Conservation (phyloP, 495 filamentous ascomycete species). For the Aspergillus diversus region DNA sequence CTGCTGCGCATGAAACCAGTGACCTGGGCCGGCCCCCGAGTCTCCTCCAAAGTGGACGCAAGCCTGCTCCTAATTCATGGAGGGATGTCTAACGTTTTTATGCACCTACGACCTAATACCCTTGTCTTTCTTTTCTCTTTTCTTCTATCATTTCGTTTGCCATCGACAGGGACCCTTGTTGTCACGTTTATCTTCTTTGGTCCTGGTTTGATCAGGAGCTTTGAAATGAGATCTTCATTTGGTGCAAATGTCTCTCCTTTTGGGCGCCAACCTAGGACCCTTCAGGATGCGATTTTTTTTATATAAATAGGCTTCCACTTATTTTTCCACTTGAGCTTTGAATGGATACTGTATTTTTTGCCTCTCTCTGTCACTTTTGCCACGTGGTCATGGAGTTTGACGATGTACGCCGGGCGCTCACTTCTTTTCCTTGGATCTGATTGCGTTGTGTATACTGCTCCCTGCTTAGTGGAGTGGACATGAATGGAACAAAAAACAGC, state of each 20-base stretch:
- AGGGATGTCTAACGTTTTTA: slow-evolving; percentile 32
- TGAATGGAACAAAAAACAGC: not conserved
- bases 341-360: too few relatives aligned
- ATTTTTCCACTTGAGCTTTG: not conserved
- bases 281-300: too few relatives aligned
- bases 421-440: not conserved
- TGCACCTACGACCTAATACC: not conserved
- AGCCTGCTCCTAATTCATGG: slow-evolving; percentile 39
- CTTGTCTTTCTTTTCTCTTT: not conserved
- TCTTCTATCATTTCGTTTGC: not conserved
- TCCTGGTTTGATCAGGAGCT: too few relatives aligned
- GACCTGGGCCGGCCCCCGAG: slow-evolving; percentile 44
- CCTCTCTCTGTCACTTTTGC: too few relatives aligned
- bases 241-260: too few relatives aligned
- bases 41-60: slow-evolving; percentile 48
- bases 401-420: not conserved
- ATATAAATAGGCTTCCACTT: not conserved
- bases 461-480: not conserved
- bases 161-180: not conserved
- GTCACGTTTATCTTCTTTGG: not conserved
- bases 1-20: slow-evolving; percentile 29
- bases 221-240: too few relatives aligned
- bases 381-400: not conserved
- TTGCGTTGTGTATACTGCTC: not conserved
- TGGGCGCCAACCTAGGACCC: too few relatives aligned